Base-by-base conservation (phyloP, 2,329 filamentous ascomycete genomes). In the Aspergillus felis region DNA sequence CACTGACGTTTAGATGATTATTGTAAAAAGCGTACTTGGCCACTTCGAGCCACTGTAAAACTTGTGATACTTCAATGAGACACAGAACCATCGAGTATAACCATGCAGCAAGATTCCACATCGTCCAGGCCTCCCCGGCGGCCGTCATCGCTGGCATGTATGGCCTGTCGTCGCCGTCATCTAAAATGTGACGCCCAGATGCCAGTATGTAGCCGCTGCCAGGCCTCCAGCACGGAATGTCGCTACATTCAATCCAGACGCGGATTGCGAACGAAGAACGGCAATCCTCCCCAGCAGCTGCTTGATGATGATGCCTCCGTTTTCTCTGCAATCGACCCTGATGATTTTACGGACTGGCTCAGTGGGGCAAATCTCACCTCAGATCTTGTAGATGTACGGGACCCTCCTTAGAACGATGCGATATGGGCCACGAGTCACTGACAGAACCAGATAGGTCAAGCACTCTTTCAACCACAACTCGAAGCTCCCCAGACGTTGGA, bases 181-280 rank as follows among this genome's bases (percentile, higher is more conserved):
- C 71, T 79, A 35, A 78, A 77, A 68, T 81, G 76, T 57, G 78
- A 79, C 62, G 78, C 74, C 51, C 72, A 69, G 41, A 71, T 73
- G 61, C 77, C 78, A 12, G 66, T 67, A 17, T 79, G 77, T 57
- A 68, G 66, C 58, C 74, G 77, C 27, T 79, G 78, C 63, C 64
- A 66, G 41, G 64, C 68, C 22, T 73, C 77, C 53, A 70, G 72
- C 47, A 76, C 75, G 50, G 71, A 76, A 38, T 81, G 78, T 57
- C 76, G 74, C 56, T 81, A 80, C 62, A 72, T 78, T 22, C 77
- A 79, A 56, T 81, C 79, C 9, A 69, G 77, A 53, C 72, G 79
- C 58, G 79, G 79, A 4, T 24, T 65, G 28, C 62, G 64, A 14
- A 60, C 55, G 4, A 55, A 57, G 20, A 25, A 27, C 17, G 35